Percentiles rank a stretch among this genome's conserved stretches.
These are phyloP conservation scores for Henckelia pumila DNA, from an alignment of 257 asterid genomes.

Conservation along the genomic window DNA sequence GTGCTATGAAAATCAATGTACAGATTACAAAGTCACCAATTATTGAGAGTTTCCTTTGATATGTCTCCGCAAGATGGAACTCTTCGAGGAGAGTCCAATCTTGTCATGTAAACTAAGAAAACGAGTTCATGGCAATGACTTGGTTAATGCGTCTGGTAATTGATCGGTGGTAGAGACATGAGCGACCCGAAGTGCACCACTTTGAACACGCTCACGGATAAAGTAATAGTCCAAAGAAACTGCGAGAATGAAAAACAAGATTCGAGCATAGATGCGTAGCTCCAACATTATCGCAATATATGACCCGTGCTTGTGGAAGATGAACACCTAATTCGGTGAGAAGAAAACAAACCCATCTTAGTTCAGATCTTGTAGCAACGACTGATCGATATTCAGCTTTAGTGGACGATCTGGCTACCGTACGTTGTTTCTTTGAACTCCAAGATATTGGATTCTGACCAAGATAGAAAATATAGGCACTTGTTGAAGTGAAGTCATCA, in stretches of 20 bases:
- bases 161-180: not conserved
- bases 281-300: not conserved
- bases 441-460: not conserved
- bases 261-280: not conserved
- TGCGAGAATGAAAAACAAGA: not conserved
- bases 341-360: too few species aligned
- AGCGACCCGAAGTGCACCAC: not conserved
- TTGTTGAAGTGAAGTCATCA: not conserved
- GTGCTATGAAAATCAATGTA: too few species aligned
- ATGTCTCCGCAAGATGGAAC: not conserved
- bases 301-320: not conserved
- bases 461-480: not conserved
- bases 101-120: not conserved
- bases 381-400: not conserved
- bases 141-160: not conserved
- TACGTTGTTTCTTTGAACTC: conserved; percentile 2
- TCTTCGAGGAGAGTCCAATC: not conserved
- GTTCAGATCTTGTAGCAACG: not conserved
- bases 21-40: too few species aligned
- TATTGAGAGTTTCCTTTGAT: too few species aligned
- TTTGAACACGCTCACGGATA: not conserved
- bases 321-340: too few species aligned
- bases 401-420: not conserved
- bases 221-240: not conserved
- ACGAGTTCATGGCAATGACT: not conserved